Evolutionary conservation across 2,329 filamentous ascomycete species (phyloP), one percentile per base, ranked within the genome.

Genomic region (Cercospora zeina): DNA sequence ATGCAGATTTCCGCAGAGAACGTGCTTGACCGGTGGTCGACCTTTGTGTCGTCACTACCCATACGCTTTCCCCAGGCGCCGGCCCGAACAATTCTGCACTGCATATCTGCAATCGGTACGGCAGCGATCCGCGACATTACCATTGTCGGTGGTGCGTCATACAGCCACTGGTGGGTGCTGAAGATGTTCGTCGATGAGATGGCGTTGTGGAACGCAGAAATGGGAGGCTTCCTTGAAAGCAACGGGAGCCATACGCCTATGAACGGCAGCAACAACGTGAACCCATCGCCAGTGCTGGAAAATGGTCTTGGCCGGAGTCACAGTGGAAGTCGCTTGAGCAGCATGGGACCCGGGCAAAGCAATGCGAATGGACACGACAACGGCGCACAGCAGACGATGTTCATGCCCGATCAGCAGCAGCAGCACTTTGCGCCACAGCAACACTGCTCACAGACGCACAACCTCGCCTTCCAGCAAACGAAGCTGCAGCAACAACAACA

Each of bases 131-230:
- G 91, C 59, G 91, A 96, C 70, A 84, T 96, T 61, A 95, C 90
- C 0, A 87, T 95, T 55, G 83, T 86, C 42, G 87, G 89, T 67
- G 89, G 89, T 16, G 86, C 88, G 72, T 93, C 89, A 71, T 96
- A 93, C 72, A 89, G 90, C n/a, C 88, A 89, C 5, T 96, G 91
- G 91, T 95, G 90, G 90, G 90, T 97, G 62, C 92, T 92, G 3
- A 96, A 97, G 75, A 93, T 93, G 62, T 97, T 93, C 82, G 85
- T 97, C 57, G 93, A 97, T 72, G 93, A 97, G 78, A 96, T 96
- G 90, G 86, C 92, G 54, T 83, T 89, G 61, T 97, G 96, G 83
- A 81, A 96, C 68, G 91, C 91, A 0, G 91, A 96, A 71, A 88
- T 93, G 70, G 93, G 93, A 55, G 93, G 93, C 0, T 97, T 97